Evolutionary conservation across 2,329 filamentous ascomycete species (phyloP).

Genomic region (Ophiostoma sp.): DNA sequence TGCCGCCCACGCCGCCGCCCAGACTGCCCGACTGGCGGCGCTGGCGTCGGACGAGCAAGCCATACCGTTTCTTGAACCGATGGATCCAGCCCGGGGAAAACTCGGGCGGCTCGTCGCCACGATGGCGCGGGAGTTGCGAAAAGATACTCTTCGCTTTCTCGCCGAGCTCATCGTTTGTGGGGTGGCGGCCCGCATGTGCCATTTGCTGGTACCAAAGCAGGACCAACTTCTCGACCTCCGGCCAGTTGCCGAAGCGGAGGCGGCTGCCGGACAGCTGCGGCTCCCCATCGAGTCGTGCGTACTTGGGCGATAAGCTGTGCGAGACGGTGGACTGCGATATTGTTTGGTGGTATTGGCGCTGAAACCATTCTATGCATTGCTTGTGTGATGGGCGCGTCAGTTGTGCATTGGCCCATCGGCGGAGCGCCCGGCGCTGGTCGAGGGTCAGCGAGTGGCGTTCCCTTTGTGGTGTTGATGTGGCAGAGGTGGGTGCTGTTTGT

Average conservation of each 20-base stretch:
- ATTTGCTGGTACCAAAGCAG: conserved; percentile 57
- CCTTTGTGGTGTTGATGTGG: conserved; percentile 36
- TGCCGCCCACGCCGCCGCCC: conserved; percentile 47
- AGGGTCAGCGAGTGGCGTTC: conserved; percentile 63
- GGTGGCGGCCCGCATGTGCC: conserved; percentile 54
- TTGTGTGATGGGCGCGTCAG: conserved; percentile 59
- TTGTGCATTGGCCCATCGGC: conserved; percentile 60
- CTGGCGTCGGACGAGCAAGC: conserved; percentile 57
- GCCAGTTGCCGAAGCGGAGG: conserved; percentile 64
- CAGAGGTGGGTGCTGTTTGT: neutral
- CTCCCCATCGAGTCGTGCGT: conserved; percentile 61
- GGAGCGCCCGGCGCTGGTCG: conserved; percentile 61
- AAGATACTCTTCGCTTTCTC: conserved; percentile 64
- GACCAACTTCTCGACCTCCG: conserved; percentile 61
- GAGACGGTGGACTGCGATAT: conserved; percentile 65
- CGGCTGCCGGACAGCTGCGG: conserved; percentile 63
- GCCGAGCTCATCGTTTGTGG: conserved; percentile 62
- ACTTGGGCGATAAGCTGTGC: conserved; percentile 62
- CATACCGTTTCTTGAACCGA: conserved; percentile 64
- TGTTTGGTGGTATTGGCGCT: conserved; percentile 56
- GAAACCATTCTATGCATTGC: conserved; percentile 65
- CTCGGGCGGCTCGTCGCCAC: conserved; percentile 60
- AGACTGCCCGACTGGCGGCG: conserved; percentile 46
- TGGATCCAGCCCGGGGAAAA: conserved; percentile 66
- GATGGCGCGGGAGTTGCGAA: conserved; percentile 58